Evolutionary conservation across 176 grass and related monocot species (phyloP), one percentile per base, ranked within the genome.

Genomic region (Aegilops bicornis): DNA sequence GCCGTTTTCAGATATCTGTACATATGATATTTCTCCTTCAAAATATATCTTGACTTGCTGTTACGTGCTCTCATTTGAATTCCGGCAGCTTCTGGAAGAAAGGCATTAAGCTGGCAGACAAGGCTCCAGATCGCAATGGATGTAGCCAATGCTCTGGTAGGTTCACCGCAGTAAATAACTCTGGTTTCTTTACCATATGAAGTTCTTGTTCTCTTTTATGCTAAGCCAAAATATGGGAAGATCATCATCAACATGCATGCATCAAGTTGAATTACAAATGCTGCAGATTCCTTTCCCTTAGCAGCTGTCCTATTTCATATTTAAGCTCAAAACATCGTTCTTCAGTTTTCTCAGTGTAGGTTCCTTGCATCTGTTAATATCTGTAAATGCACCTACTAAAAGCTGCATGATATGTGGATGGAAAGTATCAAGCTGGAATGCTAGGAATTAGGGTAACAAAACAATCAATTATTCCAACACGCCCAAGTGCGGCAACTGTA

Each of bases 131-230:
- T 92, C 78, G 97, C 97, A 35, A 91, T 91, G 60, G 94, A 99
- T 64, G 92, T 99, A 25, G 97, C 97, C 25, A 99, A 99, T 90
- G 97, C 97, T 86, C 85, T 99, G 62, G 97, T 99, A 91, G 88
- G 86, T 77, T 86, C 30, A 29, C 4, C n/a, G 4, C 4, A 43
- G 19, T 27, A 45, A 58, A 60, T 90, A 64, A 59, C 35, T 77
- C 8, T 77, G 70, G 17, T 78, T 13, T 14, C 29, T 12, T 83
- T 58, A 11, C 35, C 67, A n/a, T 43, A 20, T 60, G 64, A 43
- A 84, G 36, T 50, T 76, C 7, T 56, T 42, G 7, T 27, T 25
- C 52, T 89, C 3, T 33, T 54, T 17, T 5, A 0, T 31, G 30
- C 20, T 64, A 40, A 42, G 62, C 61, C 13, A 52, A 68, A 74